Conservation (phyloP, 441 rosid genomes). For the Syzygium syzygioides region DNA sequence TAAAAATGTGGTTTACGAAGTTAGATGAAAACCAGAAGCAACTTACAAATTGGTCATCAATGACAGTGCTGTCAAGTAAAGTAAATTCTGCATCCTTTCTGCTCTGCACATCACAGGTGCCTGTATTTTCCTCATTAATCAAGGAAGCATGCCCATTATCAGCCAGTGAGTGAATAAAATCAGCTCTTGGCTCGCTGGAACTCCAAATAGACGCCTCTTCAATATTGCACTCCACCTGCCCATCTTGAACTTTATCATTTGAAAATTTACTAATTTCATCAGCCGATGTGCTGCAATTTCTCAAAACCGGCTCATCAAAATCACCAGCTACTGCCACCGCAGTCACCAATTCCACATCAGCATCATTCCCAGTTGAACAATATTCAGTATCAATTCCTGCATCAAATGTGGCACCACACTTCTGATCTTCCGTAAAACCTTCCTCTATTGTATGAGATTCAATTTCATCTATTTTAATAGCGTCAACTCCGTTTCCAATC, state of each 20-base stretch:
- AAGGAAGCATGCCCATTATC: constrained; percentile 22
- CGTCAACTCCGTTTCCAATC: constrained; percentile 22
- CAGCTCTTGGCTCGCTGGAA: constrained; percentile 26
- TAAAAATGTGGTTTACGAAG: neutral
- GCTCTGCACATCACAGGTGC: constrained; percentile 27
- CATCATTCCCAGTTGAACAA: constrained; percentile 19
- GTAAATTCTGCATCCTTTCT: constrained; percentile 32
- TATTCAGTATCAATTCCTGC: constrained; percentile 22
- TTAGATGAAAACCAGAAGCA: neutral
- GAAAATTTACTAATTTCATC: constrained; percentile 21
- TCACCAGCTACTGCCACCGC: constrained; percentile 24
- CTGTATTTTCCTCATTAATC: constrained; percentile 21
- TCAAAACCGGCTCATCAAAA: constrained; percentile 18
- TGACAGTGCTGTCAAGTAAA: constrained; percentile 19
- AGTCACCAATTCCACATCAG: constrained; percentile 18
- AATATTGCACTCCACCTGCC: neutral
- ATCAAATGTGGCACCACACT: constrained; percentile 31
- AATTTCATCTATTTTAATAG: constrained; percentile 25
- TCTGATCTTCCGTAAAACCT: constrained; percentile 32
- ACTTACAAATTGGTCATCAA: constrained; percentile 50
- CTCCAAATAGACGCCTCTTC: neutral
- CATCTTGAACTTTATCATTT: neutral
- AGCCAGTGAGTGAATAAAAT: neutral
- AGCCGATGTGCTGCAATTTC: constrained; percentile 28
- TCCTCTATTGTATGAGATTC: constrained; percentile 36